These are phyloP conservation scores for Teratosphaeria zuluensis DNA, from an alignment of 2,329 filamentous ascomycete genomes.

Conservation along the genomic window DNA sequence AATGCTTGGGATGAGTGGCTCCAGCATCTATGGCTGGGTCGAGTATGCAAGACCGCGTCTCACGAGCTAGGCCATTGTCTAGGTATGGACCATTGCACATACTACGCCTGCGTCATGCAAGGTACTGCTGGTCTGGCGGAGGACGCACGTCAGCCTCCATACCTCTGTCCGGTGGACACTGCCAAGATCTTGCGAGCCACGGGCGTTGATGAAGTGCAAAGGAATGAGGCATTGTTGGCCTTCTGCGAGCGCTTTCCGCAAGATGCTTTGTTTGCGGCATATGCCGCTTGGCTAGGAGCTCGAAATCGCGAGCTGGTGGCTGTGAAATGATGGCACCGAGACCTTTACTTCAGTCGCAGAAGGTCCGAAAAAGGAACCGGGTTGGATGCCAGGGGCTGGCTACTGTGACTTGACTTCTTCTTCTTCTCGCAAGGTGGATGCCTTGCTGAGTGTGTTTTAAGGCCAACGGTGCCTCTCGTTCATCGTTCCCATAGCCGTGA, in stretches of 20 bases:
- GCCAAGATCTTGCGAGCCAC: constrained; percentile 37
- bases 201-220: constrained; percentile 22
- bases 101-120: constrained; percentile 57
- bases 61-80: constrained; percentile 63
- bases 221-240: constrained; percentile 30
- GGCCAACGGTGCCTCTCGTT: too few relatives aligned
- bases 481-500: too few relatives aligned
- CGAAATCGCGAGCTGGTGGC: too few relatives aligned
- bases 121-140: constrained; percentile 47
- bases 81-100: constrained; percentile 55
- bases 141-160: constrained; percentile 53
- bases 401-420: too few relatives aligned
- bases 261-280: constrained; percentile 38
- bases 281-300: constrained; percentile 33
- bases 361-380: too few relatives aligned
- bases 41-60: constrained; percentile 47
- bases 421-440: too few relatives aligned
- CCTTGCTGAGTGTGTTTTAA: too few relatives aligned
- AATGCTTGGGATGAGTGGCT: not conserved
- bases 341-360: too few relatives aligned
- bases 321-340: too few relatives aligned
- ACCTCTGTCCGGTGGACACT: constrained; percentile 51
- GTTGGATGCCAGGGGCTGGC: too few relatives aligned
- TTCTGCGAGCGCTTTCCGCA: constrained; percentile 36
- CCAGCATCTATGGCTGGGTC: constrained; percentile 45